Evolutionary conservation across 2,329 filamentous ascomycete species (phyloP).

Genomic region (Colletotrichum shisoi): DNA sequence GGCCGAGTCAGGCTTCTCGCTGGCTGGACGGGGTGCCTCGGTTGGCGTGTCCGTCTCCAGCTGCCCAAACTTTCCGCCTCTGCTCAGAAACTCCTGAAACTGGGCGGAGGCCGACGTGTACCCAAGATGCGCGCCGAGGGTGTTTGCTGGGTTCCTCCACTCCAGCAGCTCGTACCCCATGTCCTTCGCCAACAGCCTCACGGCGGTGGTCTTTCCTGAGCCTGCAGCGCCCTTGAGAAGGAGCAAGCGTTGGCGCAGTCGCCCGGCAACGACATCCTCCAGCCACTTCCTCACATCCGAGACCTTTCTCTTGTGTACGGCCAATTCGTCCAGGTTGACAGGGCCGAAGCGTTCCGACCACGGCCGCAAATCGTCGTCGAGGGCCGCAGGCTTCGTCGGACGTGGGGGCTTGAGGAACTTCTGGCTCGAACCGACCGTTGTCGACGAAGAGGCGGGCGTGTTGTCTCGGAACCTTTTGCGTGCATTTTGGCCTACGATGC

Average conservation of each 20-base stretch:
- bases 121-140: conserved; percentile 64
- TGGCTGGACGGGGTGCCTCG: conserved; percentile 27
- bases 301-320: conserved; percentile 94
- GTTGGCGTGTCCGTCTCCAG: conserved; percentile 58
- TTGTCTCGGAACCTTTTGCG: conserved; percentile 60
- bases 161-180: conserved; percentile 81
- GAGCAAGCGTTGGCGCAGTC: conserved; percentile 74
- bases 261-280: conserved; percentile 73
- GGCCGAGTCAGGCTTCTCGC: conserved; percentile 40
- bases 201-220: conserved; percentile 89
- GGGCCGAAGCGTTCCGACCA: conserved; percentile 91
- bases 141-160: conserved; percentile 84
- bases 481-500: conserved; percentile 64
- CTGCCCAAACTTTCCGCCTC: conserved; percentile 80
- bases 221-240: conserved; percentile 91
- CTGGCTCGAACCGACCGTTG: conserved; percentile 53
- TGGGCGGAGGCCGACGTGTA: conserved; percentile 77
- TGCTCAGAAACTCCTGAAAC: conserved; percentile 90
- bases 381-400: conserved; percentile 44
- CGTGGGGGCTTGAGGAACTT: conserved; percentile 59
- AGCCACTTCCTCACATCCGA: conserved; percentile 86
- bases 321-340: conserved; percentile 78
- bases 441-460: conserved; percentile 29
- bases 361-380: conserved; percentile 69
- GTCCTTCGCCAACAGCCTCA: conserved; percentile 79